Conservation (phyloP, 73 alveolate species). For the Halteria grandinella region DNA sequence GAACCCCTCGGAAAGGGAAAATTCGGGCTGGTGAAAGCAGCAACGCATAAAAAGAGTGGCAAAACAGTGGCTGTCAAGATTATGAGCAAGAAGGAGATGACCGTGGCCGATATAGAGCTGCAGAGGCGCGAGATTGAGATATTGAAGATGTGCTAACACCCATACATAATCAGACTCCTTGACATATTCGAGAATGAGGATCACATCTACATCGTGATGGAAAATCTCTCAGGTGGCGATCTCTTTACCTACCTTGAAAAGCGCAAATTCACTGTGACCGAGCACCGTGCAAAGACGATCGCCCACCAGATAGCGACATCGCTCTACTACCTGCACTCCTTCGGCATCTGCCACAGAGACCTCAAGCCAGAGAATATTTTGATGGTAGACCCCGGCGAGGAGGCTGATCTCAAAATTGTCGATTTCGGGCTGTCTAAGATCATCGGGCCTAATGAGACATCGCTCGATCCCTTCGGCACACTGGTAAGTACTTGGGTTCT, state of each 20-base stretch:
- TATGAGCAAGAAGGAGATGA: constrained; percentile 84
- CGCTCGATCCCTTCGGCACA: constrained; percentile 90
- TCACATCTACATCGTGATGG: constrained; percentile 82
- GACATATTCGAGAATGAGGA: constrained; percentile 87
- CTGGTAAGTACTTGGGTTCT: constrained; percentile 13
- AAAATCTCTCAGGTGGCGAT: constrained; percentile 90
- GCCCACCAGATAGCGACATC: constrained; percentile 81
- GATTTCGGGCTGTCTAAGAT: constrained; percentile 92
- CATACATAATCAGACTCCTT: constrained; percentile 82
- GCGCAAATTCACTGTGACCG: constrained; percentile 73
- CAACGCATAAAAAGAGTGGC: constrained; percentile 77
- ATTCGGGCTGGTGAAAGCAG: constrained; percentile 87
- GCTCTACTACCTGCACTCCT: constrained; percentile 78
- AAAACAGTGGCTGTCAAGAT: constrained; percentile 87
- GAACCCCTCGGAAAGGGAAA: constrained; percentile 86
- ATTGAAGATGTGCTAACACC: constrained; percentile 91
- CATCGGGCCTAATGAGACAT: constrained; percentile 85
- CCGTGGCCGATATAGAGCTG: constrained; percentile 79
- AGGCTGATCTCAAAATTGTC: constrained; percentile 78
- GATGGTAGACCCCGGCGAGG: constrained; percentile 68
- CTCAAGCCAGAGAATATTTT: constrained; percentile 88
- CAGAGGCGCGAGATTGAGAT: constrained; percentile 89
- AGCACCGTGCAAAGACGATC: constrained; percentile 75
- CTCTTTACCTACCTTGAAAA: constrained; percentile 78
- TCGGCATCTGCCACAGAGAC: constrained; percentile 89